Percentiles rank a stretch among this genome's conserved stretches.
phyloP scores from a whole-genome alignment of 2,329 filamentous ascomycete genomes.

The Talaromyces sp. region DNA sequence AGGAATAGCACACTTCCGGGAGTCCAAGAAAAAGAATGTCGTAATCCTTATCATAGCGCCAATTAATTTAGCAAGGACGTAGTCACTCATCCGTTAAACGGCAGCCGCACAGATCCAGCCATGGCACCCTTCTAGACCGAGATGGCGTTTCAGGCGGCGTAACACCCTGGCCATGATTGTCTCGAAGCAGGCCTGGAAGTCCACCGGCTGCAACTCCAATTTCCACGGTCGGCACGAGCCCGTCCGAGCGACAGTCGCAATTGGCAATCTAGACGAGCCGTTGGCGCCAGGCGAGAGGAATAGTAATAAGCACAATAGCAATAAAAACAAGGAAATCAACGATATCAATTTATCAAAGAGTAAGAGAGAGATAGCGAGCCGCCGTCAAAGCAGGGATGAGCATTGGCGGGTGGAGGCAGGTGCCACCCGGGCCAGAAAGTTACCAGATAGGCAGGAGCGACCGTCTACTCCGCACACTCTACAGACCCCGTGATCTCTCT shows the following conservation, averaged over 20 bases:
- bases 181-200: not conserved
- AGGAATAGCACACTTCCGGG: too few species aligned
- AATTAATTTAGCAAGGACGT: too few species aligned
- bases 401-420: not conserved
- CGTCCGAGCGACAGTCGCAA: not conserved
- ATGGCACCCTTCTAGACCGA: not conserved
- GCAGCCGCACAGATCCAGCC: too few species aligned
- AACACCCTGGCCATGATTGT: not conserved
- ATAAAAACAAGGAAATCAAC: not conserved
- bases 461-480: too few species aligned
- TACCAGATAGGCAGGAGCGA: not conserved
- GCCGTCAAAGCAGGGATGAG: not conserved
- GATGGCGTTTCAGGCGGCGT: not conserved
- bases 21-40: too few species aligned
- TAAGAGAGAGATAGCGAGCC: not conserved
- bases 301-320: too few species aligned
- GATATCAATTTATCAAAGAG: not conserved
- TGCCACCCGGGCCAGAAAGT: not conserved
- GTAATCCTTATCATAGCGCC: too few species aligned
- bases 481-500: not conserved
- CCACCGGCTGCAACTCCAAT: not conserved
- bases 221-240: not conserved
- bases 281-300: not conserved
- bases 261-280: not conserved
- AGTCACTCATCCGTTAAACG: too few species aligned